Conservation (phyloP, 306 rosid species). For the Cicer chorassanicum region DNA sequence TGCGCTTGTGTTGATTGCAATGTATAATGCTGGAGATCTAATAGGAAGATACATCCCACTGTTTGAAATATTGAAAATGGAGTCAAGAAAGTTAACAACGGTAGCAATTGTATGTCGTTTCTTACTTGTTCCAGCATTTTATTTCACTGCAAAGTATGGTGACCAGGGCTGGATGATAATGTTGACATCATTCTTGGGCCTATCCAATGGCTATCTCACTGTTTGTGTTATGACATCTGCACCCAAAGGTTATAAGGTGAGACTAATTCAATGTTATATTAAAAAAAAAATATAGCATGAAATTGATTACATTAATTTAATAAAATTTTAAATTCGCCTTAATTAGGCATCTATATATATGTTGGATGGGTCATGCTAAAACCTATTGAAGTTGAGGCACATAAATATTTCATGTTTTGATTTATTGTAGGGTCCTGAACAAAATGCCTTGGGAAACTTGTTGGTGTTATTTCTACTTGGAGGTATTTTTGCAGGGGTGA, state of each 20-base stretch:
- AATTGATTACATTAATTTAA: too few relatives aligned
- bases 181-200: constrained; percentile 82
- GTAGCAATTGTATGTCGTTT: constrained; percentile 59
- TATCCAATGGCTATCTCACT: constrained; percentile 86
- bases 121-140: constrained; percentile 83
- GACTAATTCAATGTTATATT: constrained; percentile 1
- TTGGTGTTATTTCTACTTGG: constrained; percentile 76
- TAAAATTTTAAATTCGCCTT: too few relatives aligned
- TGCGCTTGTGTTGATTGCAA: constrained; percentile 79
- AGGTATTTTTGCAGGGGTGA: constrained; percentile 90
- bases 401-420: constrained; percentile 7
- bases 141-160: constrained; percentile 82
- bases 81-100: constrained; percentile 63
- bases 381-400: background rate
- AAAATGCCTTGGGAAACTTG: constrained; percentile 90
- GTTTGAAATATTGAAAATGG: constrained; percentile 57
- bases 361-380: background rate
- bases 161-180: constrained; percentile 90
- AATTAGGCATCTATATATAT: too few relatives aligned
- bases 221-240: constrained; percentile 91
- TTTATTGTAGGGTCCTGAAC: constrained; percentile 84
- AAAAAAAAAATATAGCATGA: too few relatives aligned
- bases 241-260: constrained; percentile 92
- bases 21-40: constrained; percentile 76
- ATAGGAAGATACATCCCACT: constrained; percentile 88